Percentiles rank a stretch among this genome's conserved stretches.
Evolutionary conservation across 1,284 basidiomycete species (phyloP).

Genomic region (Cutaneotrichosporon mucoides): DNA sequence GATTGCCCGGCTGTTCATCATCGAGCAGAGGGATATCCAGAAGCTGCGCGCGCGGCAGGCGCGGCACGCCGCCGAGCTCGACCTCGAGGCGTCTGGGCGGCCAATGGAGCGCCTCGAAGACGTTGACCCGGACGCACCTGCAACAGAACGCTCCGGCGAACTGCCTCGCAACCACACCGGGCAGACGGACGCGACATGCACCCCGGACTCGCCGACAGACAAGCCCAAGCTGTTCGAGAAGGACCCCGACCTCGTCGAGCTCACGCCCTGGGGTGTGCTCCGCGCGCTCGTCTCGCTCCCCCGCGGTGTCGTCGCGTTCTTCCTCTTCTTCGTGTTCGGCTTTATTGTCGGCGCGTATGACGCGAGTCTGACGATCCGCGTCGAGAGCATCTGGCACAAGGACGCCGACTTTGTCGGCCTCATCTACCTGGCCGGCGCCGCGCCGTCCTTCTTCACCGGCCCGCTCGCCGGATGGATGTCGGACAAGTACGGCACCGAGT

Average conservation of each 20-base stretch:
- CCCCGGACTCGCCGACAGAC: background rate
- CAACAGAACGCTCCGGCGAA: no score
- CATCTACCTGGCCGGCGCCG: constrained; percentile 64
- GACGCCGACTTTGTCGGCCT: constrained; percentile 62
- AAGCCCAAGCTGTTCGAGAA: background rate
- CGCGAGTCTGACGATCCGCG: constrained; percentile 58
- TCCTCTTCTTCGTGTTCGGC: constrained; percentile 61
- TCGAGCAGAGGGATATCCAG: constrained; percentile 42
- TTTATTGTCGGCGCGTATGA: constrained; percentile 34
- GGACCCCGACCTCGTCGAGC: constrained; percentile 13
- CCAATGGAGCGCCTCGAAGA: no score
- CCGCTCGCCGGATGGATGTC: constrained; percentile 60
- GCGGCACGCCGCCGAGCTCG: background rate
- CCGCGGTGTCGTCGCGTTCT: constrained; percentile 57
- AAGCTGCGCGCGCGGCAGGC: background rate
- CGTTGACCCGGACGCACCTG: no score
- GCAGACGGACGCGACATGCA: background rate
- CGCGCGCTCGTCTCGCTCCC: constrained; percentile 54
- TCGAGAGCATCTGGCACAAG: constrained; percentile 61
- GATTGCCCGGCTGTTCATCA: constrained; percentile 52
- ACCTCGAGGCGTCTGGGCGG: no score
- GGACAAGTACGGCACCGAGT: constrained; percentile 62
- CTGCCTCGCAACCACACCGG: no score
- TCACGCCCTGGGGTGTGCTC: constrained; percentile 50
- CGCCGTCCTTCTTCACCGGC: constrained; percentile 60